Evolutionary conservation across 176 grass and related monocot genomes (phyloP).

Genomic region (Hordeum marinum): DNA sequence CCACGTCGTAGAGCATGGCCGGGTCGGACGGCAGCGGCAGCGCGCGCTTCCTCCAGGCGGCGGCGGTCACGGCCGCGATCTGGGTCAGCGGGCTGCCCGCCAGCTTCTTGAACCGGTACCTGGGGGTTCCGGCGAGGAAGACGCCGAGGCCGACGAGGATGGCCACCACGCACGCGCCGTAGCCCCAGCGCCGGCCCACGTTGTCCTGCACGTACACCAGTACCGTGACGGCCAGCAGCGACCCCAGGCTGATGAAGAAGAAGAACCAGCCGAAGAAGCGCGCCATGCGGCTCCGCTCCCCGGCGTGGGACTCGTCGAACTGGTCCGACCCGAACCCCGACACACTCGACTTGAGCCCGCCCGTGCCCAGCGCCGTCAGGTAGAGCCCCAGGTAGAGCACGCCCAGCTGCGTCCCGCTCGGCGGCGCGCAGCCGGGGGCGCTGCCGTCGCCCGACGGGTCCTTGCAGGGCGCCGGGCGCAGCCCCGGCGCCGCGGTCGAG

Average conservation of each 20-base stretch:
- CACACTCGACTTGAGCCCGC: slow-evolving; percentile 82
- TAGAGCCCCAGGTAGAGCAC: slow-evolving; percentile 77
- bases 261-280: slow-evolving; percentile 72
- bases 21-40: slow-evolving; percentile 36
- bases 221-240: slow-evolving; percentile 43
- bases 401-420: slow-evolving; percentile 37
- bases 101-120: slow-evolving; percentile 62
- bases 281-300: slow-evolving; percentile 39
- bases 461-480: slow-evolving; percentile 39
- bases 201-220: slow-evolving; percentile 56
- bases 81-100: slow-evolving; percentile 40
- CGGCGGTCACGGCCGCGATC: slow-evolving; percentile 32
- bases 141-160: slow-evolving; percentile 28
- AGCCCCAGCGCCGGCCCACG: slow-evolving; percentile 38
- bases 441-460: not conserved
- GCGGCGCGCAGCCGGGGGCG: not conserved
- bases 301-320: slow-evolving; percentile 57
- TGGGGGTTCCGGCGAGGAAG: slow-evolving; percentile 35
- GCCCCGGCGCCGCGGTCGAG: slow-evolving; percentile 49
- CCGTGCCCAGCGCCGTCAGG: slow-evolving; percentile 74
- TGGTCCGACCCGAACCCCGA: slow-evolving; percentile 84
- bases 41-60: slow-evolving; percentile 35
- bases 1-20: slow-evolving; percentile 22
- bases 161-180: slow-evolving; percentile 35
- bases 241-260: slow-evolving; percentile 54